Evolutionary conservation across 2,329 filamentous ascomycete species (phyloP).

Genomic region (Plectosphaerella plurivora): DNA sequence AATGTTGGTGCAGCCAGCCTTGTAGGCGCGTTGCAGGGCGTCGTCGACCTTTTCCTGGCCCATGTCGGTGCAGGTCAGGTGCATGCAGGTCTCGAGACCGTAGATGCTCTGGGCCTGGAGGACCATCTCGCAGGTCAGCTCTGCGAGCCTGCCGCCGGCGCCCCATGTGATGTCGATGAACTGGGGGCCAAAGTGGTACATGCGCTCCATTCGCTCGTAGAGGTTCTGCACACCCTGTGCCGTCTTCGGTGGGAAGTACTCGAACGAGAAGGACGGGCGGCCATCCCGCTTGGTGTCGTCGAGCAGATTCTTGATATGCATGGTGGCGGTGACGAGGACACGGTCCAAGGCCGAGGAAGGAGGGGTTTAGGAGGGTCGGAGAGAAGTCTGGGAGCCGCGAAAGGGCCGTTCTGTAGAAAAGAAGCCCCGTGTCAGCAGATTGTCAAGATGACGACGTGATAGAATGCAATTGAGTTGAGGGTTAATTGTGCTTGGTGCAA

Average conservation of each 20-base stretch:
- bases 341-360: background rate
- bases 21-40: constrained; percentile 83
- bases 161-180: constrained; percentile 99
- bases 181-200: constrained; percentile 88
- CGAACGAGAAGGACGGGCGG: constrained; percentile 92
- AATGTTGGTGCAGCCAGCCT: constrained; percentile 95
- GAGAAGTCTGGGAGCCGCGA: background rate
- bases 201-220: constrained; percentile 98
- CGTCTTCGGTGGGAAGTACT: constrained; percentile 98
- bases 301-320: constrained; percentile 96
- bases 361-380: background rate
- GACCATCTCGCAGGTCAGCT: constrained; percentile 97
- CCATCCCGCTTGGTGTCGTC: constrained; percentile 72
- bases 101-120: constrained; percentile 92
- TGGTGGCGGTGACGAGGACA: constrained; percentile 39
- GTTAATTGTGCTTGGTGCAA: background rate
- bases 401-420: constrained; percentile 1
- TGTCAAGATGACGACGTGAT: no score
- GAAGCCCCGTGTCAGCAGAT: background rate
- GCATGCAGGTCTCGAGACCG: constrained; percentile 97
- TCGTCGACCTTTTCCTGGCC: constrained; percentile 85
- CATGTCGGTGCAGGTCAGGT: constrained; percentile 98
- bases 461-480: background rate
- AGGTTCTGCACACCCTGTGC: constrained; percentile 97
- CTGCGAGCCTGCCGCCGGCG: constrained; percentile 83